Conservation (phyloP, 306 rosid genomes). For the Leucaena leucocephala region DNA sequence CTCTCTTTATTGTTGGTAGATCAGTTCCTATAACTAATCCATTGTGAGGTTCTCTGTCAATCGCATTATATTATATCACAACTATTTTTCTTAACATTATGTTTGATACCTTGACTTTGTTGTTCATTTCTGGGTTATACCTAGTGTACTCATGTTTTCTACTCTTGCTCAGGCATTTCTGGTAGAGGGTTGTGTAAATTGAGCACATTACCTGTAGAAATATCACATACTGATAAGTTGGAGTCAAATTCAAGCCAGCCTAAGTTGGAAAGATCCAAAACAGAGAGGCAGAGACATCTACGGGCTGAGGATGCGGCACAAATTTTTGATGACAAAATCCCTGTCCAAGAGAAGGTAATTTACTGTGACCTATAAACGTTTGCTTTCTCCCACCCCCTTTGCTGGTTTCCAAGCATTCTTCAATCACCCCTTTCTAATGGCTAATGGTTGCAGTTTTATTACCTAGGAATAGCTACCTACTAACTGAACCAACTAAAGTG, state of each 20-base stretch:
- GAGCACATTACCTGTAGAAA: constrained; percentile 54
- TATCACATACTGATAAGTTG: constrained; percentile 43
- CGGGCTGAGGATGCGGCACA: constrained; percentile 79
- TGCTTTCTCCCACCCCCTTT: background rate
- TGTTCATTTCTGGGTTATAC: constrained; percentile 19
- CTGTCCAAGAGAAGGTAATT: constrained; percentile 75
- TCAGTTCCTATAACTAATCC: background rate
- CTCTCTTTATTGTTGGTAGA: background rate
- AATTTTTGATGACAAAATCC: constrained; percentile 64
- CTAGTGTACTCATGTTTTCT: constrained; percentile 21
- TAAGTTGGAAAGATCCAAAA: constrained; percentile 77
- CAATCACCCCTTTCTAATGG: background rate
- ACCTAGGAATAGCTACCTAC: background rate
- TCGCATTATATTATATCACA: background rate
- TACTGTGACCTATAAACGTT: constrained; percentile 22
- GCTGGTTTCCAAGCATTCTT: background rate
- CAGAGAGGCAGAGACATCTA: constrained; percentile 69
- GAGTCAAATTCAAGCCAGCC: constrained; percentile 53
- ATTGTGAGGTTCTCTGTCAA: background rate
- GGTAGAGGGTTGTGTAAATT: constrained; percentile 48
- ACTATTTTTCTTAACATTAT: background rate
- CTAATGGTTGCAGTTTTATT: background rate
- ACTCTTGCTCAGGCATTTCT: constrained; percentile 51
- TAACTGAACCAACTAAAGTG: background rate
- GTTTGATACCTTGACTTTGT: constrained; percentile 27